These are phyloP conservation scores for Hygrophorus russula DNA, from an alignment of 768 basidiomycete genomes.

Conservation along the genomic window DNA sequence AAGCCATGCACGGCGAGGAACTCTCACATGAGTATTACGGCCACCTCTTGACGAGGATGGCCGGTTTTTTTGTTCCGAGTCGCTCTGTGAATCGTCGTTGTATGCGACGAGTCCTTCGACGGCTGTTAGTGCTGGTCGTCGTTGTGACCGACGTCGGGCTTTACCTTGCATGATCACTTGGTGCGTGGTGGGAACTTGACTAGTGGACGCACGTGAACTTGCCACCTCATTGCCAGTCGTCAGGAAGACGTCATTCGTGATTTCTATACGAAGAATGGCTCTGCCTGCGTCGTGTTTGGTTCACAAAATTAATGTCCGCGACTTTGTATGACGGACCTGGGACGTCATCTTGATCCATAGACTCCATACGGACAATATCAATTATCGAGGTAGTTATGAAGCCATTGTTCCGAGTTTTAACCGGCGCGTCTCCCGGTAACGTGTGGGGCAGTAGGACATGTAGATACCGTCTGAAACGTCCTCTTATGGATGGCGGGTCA, in stretches of 20 bases:
- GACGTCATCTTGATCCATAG: slow-evolving; percentile 73
- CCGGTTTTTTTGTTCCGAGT: slow-evolving; percentile 32
- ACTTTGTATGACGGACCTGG: slow-evolving; percentile 83
- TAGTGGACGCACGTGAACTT: too few species aligned
- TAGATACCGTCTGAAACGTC: slow-evolving; percentile 82
- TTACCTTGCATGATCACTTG: slow-evolving; percentile 10
- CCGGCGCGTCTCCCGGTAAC: slow-evolving; percentile 46
- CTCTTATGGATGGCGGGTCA: slow-evolving; percentile 80
- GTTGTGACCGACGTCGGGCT: not conserved
- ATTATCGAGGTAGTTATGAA: slow-evolving; percentile 96
- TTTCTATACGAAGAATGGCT: slow-evolving; percentile 37
- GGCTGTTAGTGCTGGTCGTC: not conserved
- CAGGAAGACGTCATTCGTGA: slow-evolving; percentile 29
- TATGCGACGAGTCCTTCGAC: slow-evolving; percentile 50
- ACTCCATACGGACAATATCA: slow-evolving; percentile 93
- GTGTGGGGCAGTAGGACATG: slow-evolving; percentile 45
- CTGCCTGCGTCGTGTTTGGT: too few species aligned
- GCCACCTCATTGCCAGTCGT: too few species aligned
- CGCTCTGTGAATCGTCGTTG: slow-evolving; percentile 53
- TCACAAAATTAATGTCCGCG: too few species aligned
- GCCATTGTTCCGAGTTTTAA: slow-evolving; percentile 91
- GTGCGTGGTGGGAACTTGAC: too few species aligned
- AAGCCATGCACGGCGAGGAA: slow-evolving; percentile 23
- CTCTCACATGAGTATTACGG: slow-evolving; percentile 60
- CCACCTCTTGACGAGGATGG: too few species aligned